Conservation (phyloP, 495 filamentous ascomycete species). For the Podospora tetraspora region DNA sequence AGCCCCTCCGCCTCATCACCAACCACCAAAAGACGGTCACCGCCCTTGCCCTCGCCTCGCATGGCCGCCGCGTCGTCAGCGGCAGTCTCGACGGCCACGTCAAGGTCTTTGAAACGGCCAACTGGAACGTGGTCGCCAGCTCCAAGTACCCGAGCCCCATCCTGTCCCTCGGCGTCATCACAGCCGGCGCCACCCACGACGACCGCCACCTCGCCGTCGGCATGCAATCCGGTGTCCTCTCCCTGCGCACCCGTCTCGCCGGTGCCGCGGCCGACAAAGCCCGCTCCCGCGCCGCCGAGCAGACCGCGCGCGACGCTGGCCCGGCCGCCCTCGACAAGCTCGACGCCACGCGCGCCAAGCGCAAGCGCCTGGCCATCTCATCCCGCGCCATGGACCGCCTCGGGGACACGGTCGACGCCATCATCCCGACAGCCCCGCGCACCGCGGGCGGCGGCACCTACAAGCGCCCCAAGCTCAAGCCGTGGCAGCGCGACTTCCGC, state of each 20-base stretch:
- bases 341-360: conserved; percentile 60
- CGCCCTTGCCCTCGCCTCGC: conserved; percentile 67
- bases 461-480: conserved; percentile 53
- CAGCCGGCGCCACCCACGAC: conserved; percentile 64
- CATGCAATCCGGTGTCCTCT: conserved; percentile 85
- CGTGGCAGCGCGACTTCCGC: conserved; percentile 77
- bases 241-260: conserved; percentile 77
- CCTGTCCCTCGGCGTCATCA: conserved; percentile 71
- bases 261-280: conserved; percentile 76
- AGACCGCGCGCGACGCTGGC: conserved; percentile 76
- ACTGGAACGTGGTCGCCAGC: conserved; percentile 88
- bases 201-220: conserved; percentile 87
- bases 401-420: conserved; percentile 79
- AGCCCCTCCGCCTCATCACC: conserved; percentile 74
- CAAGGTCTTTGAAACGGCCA: conserved; percentile 87
- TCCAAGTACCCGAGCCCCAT: conserved; percentile 90
- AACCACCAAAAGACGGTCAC: conserved; percentile 99
- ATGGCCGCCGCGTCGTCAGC: conserved; percentile 71
- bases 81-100: conserved; percentile 91
- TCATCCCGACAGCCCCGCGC: conserved; percentile 47
- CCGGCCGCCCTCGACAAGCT: conserved; percentile 59
- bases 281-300: conserved; percentile 74
- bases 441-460: conserved; percentile 36
- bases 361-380: conserved; percentile 63
- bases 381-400: conserved; percentile 74